Conservation (phyloP, 1,284 basidiomycete species). For the Malassezia furfur region DNA sequence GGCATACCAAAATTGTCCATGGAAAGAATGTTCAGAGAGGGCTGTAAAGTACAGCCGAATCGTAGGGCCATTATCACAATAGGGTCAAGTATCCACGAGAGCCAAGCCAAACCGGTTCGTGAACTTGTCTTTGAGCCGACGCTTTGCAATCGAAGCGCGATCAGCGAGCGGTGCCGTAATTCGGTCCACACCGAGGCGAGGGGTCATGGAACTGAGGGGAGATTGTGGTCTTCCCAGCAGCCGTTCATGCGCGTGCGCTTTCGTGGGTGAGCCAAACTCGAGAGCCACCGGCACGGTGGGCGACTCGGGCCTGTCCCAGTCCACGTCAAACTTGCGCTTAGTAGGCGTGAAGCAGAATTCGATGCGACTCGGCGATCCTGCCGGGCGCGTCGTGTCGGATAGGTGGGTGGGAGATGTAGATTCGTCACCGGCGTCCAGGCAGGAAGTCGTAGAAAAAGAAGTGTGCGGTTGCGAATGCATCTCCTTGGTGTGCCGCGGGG, state of each 20-base stretch:
- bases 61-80: too few relatives aligned
- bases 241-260: neutral
- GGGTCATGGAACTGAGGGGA: neutral
- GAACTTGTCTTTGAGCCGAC: neutral
- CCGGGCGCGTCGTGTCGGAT: neutral
- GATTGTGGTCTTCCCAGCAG: neutral
- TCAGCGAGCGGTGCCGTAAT: neutral
- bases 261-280: neutral
- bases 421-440: too few relatives aligned
- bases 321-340: conserved; percentile 3
- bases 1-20: too few relatives aligned
- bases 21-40: too few relatives aligned
- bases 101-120: neutral
- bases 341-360: neutral
- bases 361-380: neutral
- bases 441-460: too few relatives aligned
- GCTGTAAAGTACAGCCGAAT: too few relatives aligned
- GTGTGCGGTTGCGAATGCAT: too few relatives aligned
- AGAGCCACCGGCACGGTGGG: neutral
- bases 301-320: neutral
- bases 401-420: too few relatives aligned
- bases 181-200: neutral
- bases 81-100: neutral
- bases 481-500: too few relatives aligned
- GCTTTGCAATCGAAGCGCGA: neutral